Conservation (phyloP, 352 stramenopile species). For the Discostella stelligera region DNA sequence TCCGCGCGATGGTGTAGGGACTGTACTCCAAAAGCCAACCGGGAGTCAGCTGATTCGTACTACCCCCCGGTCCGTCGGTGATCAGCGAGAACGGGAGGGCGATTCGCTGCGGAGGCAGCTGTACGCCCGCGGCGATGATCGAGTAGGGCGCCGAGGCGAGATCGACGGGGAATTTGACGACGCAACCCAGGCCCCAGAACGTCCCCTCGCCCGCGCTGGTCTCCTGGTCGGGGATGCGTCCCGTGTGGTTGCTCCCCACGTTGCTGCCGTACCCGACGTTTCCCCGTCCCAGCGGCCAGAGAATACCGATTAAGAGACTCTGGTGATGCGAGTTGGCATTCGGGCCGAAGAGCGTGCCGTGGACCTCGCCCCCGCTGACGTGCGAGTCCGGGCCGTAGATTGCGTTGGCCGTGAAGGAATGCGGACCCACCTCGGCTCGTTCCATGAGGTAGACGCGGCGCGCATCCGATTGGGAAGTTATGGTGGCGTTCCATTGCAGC, state of each 20-base stretch:
- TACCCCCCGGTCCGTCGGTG: conserved; percentile 33
- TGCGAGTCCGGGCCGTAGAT: conserved; percentile 75
- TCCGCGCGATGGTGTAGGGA: conserved; percentile 69
- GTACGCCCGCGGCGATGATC: conserved; percentile 89
- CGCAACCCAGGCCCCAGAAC: conserved; percentile 92
- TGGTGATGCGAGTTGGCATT: conserved; percentile 81
- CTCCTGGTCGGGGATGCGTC: conserved; percentile 86
- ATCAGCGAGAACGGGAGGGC: conserved; percentile 75
- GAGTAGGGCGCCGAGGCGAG: conserved; percentile 90
- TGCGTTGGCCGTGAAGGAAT: conserved; percentile 55
- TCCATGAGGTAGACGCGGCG: conserved; percentile 71
- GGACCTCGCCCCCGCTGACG: conserved; percentile 64
- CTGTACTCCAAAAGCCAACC: conserved; percentile 71
- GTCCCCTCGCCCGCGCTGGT: conserved; percentile 88
- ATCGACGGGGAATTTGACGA: conserved; percentile 94
- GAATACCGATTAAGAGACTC: conserved; percentile 66
- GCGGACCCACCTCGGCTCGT: conserved; percentile 54
- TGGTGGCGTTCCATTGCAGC: conserved; percentile 65
- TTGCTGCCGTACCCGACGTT: conserved; percentile 87
- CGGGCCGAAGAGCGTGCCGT: conserved; percentile 70
- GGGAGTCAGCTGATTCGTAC: conserved; percentile 70
- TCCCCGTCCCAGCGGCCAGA: conserved; percentile 72
- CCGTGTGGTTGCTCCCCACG: conserved; percentile 95
- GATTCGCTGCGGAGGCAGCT: conserved; percentile 65
- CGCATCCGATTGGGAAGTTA: conserved; percentile 54